Evolutionary conservation across 1,139 yeast genomes (phyloP).

Genomic region (Lodderomyces orthopsilosis): DNA sequence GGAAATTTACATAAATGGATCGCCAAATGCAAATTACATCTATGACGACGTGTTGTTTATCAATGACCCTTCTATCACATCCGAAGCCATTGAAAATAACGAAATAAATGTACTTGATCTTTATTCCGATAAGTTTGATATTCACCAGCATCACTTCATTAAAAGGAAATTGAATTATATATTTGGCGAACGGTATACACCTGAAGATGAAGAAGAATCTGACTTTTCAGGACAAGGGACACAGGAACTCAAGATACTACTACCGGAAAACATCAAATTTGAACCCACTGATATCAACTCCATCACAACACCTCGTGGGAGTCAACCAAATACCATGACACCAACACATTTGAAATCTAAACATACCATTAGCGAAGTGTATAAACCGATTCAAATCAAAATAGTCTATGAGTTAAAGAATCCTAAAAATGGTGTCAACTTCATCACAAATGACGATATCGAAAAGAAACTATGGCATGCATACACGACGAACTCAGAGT

Average conservation of each 20-base stretch:
- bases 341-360: conserved; percentile 39
- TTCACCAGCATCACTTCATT: conserved; percentile 63
- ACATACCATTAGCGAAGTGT: conserved; percentile 39
- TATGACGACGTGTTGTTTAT: conserved; percentile 40
- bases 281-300: conserved; percentile 55
- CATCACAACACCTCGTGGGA: conserved; percentile 33
- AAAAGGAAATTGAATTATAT: conserved; percentile 62
- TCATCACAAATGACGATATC: conserved; percentile 51
- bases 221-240: conserved; percentile 37
- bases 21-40: conserved; percentile 32
- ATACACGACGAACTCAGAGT: conserved; percentile 76
- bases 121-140: conserved; percentile 42
- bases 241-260: conserved; percentile 63
- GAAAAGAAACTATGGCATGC: conserved; percentile 68
- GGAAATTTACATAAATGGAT: conserved; percentile 58
- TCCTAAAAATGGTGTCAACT: conserved; percentile 74
- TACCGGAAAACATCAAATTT: conserved; percentile 71
- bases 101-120: conserved; percentile 38
- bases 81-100: conserved; percentile 15
- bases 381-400: conserved; percentile 69
- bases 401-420: conserved; percentile 66
- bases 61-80: conserved; percentile 26
- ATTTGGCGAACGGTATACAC: conserved; percentile 48
- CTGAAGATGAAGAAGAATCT: conserved; percentile 20
- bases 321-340: conserved; percentile 32